Percentiles rank a stretch among this genome's conserved stretches.
Evolutionary conservation across 345 rosid species (phyloP).

Genomic region (Eucalyptus cloeziana): DNA sequence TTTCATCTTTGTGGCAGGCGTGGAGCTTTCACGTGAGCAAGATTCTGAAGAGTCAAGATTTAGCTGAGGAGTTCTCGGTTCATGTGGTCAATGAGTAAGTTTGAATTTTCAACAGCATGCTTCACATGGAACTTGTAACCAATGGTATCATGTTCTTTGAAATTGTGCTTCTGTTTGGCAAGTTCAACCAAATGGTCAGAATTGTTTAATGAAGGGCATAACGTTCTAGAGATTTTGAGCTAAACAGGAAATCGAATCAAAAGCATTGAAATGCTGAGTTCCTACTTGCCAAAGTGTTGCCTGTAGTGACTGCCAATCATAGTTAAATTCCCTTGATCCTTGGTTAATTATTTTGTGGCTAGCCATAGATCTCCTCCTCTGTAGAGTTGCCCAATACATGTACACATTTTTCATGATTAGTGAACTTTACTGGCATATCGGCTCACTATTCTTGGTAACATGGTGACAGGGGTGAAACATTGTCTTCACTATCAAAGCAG

Average conservation of each 20-base stretch:
- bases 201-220: neutral
- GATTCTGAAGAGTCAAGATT: constrained; percentile 1
- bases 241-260: neutral
- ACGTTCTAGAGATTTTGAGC: neutral
- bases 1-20: neutral
- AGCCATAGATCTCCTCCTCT: neutral
- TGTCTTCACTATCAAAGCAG: constrained; percentile 19
- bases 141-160: neutral
- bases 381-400: neutral
- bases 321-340: neutral
- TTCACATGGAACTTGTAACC: neutral
- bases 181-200: neutral
- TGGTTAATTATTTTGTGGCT: neutral
- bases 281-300: neutral
- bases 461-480: constrained; percentile 14
- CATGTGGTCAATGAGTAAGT: constrained; percentile 17
- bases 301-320: neutral
- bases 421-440: neutral
- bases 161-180: neutral
- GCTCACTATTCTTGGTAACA: neutral
- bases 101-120: neutral
- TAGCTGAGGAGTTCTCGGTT: neutral
- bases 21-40: constrained; percentile 16
- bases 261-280: neutral
- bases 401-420: neutral